Conservation (phyloP, 805 yeast genomes). For the Huiozyma naganishii region DNA sequence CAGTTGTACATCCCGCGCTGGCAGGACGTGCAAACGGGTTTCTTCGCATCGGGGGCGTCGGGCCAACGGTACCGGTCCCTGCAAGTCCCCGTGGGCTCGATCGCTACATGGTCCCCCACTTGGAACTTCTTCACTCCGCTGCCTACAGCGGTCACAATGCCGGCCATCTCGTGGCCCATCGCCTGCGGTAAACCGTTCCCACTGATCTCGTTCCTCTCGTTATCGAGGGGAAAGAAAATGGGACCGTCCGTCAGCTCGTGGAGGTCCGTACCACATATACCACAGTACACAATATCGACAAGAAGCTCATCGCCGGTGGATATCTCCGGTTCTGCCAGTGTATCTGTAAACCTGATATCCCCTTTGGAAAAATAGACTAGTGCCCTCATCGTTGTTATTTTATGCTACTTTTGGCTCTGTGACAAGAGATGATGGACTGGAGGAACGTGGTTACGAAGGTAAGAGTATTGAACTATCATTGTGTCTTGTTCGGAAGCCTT, state of each 20-base stretch:
- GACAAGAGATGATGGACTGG: too few relatives aligned
- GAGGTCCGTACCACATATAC: constrained; percentile 55
- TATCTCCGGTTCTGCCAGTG: constrained; percentile 29
- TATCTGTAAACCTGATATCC: constrained; percentile 33
- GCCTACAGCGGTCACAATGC: constrained; percentile 37
- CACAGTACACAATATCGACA: constrained; percentile 40
- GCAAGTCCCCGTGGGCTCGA: constrained; percentile 55
- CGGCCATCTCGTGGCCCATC: constrained; percentile 48
- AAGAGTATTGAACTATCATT: too few relatives aligned
- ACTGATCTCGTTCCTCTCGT: constrained; percentile 27
- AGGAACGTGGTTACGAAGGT: too few relatives aligned
- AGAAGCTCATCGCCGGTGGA: constrained; percentile 32
- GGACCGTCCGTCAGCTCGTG: constrained; percentile 52
- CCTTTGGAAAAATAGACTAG: constrained; percentile 37
- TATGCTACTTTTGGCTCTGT: too few relatives aligned
- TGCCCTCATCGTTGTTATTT: constrained; percentile 32
- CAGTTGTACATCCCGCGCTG: constrained; percentile 40
- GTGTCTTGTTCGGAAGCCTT: too few relatives aligned
- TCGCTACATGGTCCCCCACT: constrained; percentile 49
- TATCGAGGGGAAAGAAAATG: constrained; percentile 39
- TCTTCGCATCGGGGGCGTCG: constrained; percentile 21
- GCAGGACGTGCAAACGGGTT: constrained; percentile 39
- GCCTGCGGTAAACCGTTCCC: constrained; percentile 34
- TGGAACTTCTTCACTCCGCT: constrained; percentile 32
- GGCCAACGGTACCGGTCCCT: constrained; percentile 35